Conservation (phyloP, 129 eudicot species). For the Chrysanthemum lavandulifolium region DNA sequence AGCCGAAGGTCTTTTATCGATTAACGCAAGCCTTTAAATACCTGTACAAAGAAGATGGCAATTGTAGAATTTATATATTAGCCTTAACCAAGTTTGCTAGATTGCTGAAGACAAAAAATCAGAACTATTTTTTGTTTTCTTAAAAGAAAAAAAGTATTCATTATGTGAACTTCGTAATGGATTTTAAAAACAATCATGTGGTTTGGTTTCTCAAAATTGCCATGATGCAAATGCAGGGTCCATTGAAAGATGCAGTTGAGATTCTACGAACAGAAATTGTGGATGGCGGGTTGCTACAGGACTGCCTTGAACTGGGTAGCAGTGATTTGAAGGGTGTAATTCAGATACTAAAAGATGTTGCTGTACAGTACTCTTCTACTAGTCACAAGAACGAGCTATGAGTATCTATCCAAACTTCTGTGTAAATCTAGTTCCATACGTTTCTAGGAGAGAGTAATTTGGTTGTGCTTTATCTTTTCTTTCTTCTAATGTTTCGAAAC, state of each 20-base stretch:
- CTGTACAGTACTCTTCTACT: slow-evolving; percentile 45
- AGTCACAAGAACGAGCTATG: slow-evolving; percentile 40
- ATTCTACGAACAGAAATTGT: slow-evolving; percentile 52
- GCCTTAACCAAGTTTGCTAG: too few relatives aligned
- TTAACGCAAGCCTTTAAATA: too few relatives aligned
- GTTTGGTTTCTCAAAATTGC: not conserved
- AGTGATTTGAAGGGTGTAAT: slow-evolving; percentile 67
- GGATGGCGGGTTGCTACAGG: slow-evolving; percentile 72
- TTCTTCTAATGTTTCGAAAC: not conserved
- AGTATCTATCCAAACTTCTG: slow-evolving; percentile 13
- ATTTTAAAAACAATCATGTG: not conserved
- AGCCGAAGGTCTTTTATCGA: too few relatives aligned
- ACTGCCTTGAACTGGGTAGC: slow-evolving; percentile 79
- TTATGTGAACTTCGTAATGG: too few relatives aligned
- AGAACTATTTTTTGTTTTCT: too few relatives aligned
- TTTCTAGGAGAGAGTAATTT: not conserved
- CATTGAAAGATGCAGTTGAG: slow-evolving; percentile 65
- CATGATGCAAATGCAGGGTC: slow-evolving; percentile 58
- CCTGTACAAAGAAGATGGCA: too few relatives aligned
- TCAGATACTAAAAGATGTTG: slow-evolving; percentile 55
- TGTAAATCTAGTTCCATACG: not conserved
- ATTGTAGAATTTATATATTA: too few relatives aligned
- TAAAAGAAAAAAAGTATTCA: too few relatives aligned
- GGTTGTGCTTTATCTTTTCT: not conserved
- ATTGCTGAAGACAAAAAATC: too few relatives aligned